Evolutionary conservation across 768 basidiomycete species (phyloP).

Genomic region (Gelatoporia subvermispora): DNA sequence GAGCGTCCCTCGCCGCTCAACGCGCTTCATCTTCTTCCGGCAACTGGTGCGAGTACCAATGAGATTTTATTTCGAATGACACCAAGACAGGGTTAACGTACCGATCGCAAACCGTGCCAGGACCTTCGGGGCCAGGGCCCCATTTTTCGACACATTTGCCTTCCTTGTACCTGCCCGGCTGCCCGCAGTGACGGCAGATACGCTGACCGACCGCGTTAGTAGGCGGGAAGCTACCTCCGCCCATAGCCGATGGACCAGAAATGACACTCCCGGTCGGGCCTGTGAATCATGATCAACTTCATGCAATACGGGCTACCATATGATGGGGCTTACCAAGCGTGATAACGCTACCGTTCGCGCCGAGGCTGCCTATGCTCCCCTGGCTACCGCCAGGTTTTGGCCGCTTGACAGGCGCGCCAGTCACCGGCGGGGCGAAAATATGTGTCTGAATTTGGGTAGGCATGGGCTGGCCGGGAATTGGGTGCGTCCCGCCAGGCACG

Average conservation of each 20-base stretch:
- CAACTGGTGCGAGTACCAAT: slow-evolving; percentile 42
- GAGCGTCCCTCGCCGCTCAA: slow-evolving; percentile 67
- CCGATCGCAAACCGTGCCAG: slow-evolving; percentile 81
- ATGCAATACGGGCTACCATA: too few relatives aligned
- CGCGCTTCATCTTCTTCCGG: slow-evolving; percentile 84
- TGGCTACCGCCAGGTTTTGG: slow-evolving; percentile 29
- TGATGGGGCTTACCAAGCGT: slow-evolving; percentile 21
- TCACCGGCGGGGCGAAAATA: slow-evolving; percentile 69
- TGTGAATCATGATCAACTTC: slow-evolving; percentile 5
- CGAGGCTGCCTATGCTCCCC: slow-evolving; percentile 2
- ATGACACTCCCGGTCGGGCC: slow-evolving; percentile 19
- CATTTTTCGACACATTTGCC: slow-evolving; percentile 86
- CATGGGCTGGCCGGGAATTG: slow-evolving; percentile 16
- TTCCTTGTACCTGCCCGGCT: slow-evolving; percentile 74
- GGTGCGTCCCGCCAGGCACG: slow-evolving; percentile 12
- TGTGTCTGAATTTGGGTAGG: slow-evolving; percentile 46
- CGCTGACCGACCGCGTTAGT: slow-evolving; percentile 54
- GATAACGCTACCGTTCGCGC: slow-evolving; percentile 17
- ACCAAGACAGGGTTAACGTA: slow-evolving; percentile 24
- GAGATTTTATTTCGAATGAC: too few relatives aligned
- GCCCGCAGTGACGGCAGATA: slow-evolving; percentile 72
- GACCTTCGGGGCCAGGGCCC: slow-evolving; percentile 81
- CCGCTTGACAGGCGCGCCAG: slow-evolving; percentile 69
- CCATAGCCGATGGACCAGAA: slow-evolving; percentile 18
- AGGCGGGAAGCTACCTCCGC: slow-evolving; percentile 28